These are phyloP conservation scores for Graphilbum ipis-grandicollis DNA, from an alignment of 2,329 filamentous ascomycete genomes.

Conservation along the genomic window DNA sequence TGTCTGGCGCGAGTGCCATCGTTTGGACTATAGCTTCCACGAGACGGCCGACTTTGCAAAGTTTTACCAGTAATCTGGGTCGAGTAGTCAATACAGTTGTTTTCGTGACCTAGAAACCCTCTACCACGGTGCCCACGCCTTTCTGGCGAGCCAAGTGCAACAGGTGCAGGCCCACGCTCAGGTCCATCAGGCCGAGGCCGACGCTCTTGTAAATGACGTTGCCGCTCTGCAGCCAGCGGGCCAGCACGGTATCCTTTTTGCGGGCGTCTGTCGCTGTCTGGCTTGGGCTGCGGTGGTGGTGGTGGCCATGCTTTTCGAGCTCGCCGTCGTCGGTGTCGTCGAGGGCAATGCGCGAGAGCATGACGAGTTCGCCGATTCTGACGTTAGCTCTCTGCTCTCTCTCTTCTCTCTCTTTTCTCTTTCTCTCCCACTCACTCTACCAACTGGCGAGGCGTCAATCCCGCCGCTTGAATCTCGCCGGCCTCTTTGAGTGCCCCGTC, in stretches of 20 bases:
- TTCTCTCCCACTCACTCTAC: slow-evolving; percentile 60
- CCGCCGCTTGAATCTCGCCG: slow-evolving; percentile 70
- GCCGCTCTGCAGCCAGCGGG: slow-evolving; percentile 39
- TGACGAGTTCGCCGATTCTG: slow-evolving; percentile 60
- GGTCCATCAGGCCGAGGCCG: slow-evolving; percentile 48
- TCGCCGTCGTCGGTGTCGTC: slow-evolving; percentile 20
- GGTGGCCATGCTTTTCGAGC: too few species aligned
- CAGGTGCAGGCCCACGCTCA: slow-evolving; percentile 42
- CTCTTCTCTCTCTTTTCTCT: too few species aligned
- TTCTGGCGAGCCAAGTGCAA: slow-evolving; percentile 36
- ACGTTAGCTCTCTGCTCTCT: too few species aligned
- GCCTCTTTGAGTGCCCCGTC: slow-evolving; percentile 68
- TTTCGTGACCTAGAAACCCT: too few species aligned
- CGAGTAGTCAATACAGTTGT: too few species aligned
- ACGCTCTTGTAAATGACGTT: slow-evolving; percentile 56
- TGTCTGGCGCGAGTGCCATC: slow-evolving; percentile 4
- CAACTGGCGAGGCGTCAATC: slow-evolving; percentile 54
- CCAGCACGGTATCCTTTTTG: slow-evolving; percentile 28
- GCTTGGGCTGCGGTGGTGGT: slow-evolving; percentile 15
- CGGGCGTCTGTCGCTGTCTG: slow-evolving; percentile 10
- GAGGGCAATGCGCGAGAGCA: slow-evolving; percentile 32
- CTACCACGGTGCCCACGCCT: slow-evolving; percentile 33
- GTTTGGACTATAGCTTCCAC: slow-evolving; percentile 7
- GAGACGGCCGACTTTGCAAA: slow-evolving; percentile 2
- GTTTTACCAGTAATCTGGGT: not conserved